Percentiles rank a stretch among this genome's conserved stretches.
phyloP scores from a whole-genome alignment of 768 basidiomycete species.

The Lactifluus subvellereus region DNA sequence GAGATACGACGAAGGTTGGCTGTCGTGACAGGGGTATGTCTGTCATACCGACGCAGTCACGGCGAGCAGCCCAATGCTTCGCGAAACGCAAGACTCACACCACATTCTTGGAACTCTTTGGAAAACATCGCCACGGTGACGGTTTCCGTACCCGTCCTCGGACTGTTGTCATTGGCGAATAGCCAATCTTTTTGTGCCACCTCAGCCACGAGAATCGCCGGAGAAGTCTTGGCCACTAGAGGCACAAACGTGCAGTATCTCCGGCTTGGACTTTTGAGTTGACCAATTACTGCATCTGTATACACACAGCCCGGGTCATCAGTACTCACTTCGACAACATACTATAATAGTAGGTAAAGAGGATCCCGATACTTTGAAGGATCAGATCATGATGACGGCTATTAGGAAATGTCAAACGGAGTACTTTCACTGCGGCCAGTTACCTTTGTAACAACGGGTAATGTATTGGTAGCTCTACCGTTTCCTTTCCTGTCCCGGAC shows the following conservation, averaged over 20 bases:
- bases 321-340: background rate
- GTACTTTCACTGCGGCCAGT: too few relatives aligned
- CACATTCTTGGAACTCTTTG: too few relatives aligned
- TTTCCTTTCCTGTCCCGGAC: too few relatives aligned
- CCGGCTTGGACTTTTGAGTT: too few relatives aligned
- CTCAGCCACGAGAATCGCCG: background rate
- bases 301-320: background rate
- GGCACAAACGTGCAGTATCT: too few relatives aligned
- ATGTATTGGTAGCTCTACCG: too few relatives aligned
- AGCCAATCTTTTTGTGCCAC: background rate
- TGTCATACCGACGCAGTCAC: background rate
- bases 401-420: background rate
- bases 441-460: background rate
- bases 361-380: background rate
- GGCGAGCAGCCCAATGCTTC: background rate
- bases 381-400: background rate
- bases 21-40: background rate
- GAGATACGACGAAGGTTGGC: too few relatives aligned
- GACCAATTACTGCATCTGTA: background rate
- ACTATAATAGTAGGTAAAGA: too few relatives aligned
- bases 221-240: too few relatives aligned
- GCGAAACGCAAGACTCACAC: background rate
- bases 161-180: too few relatives aligned
- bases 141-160: too few relatives aligned
- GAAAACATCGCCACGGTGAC: too few relatives aligned